Base-by-base conservation (phyloP, 1,284 basidiomycete genomes). In the Microbotryum saponariae region DNA sequence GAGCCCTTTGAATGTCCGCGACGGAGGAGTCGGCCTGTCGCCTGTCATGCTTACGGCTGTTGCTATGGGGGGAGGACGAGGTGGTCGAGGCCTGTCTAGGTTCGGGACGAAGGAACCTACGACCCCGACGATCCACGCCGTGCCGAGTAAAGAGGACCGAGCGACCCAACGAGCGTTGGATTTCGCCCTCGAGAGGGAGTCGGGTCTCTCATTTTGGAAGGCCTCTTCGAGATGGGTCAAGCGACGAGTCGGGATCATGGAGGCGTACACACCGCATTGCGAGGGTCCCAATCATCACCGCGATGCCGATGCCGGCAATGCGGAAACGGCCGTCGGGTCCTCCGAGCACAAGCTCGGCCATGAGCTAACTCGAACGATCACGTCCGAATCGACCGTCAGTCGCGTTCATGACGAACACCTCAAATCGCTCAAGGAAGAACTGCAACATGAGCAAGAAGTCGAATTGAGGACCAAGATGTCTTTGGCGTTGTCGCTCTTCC, bases 401-500 rank as follows among this genome's bases (percentile, higher is more conserved):
- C 16, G 14, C 37, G 14, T 42, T 16, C 37, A 42, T 42, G 74
- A 75, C 55, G 66, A 70, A 33, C 62, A 62, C 6, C 76, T 73
- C 58, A 57, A 66, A 12, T 59, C 70, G 7, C 76, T 76, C 58
- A 72, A 71, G 51, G 61, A 66, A 23, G 60, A 71, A 31, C 70
- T 78, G 49, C 60, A 66, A 10, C 67, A 67, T n/a, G 77, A 78
- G 47, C 81, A 83, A 70, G 10, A 21, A 23, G 31, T 54, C 27
- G 54, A 58, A 14, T 66, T 64, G 9, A 50, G 48, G 12, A 6
- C 42, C 8, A 23, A 80, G 75, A 73, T 82, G 46, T 63, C 66
- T 1, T 72, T 82, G 9, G 79, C 80, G 4, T 78, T 78, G 76
- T 56, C 70, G 4, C 69, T 83, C 44, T 85, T 86, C 69, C 70